These are phyloP conservation scores for Solanum chiquidenum DNA, from an alignment of 257 asterid genomes.

Conservation along the genomic window DNA sequence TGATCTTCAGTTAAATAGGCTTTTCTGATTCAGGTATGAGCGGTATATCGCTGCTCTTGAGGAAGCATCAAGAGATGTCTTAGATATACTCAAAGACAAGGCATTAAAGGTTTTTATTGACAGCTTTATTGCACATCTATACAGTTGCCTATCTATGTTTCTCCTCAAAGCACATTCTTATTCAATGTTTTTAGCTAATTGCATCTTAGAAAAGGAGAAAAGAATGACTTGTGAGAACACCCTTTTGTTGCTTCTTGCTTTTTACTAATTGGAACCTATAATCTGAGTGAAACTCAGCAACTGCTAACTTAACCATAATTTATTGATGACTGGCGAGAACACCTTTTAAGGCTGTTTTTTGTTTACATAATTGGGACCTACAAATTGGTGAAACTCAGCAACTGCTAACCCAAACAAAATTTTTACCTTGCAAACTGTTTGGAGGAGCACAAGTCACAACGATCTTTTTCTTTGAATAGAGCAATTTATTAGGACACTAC, in stretches of 20 bases:
- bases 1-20: not conserved
- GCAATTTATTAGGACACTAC: not conserved
- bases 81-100: constrained; percentile 71
- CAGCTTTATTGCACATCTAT: not conserved
- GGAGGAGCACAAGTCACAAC: not conserved
- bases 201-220: not conserved
- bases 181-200: not conserved
- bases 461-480: not conserved
- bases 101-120: constrained; percentile 61
- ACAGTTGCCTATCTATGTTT: not conserved
- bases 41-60: constrained; percentile 67
- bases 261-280: not conserved
- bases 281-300: not conserved
- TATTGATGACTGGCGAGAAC: not conserved
- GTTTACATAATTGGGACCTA: not conserved
- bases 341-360: not conserved
- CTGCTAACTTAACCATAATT: not conserved
- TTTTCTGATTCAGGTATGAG: constrained; percentile 46
- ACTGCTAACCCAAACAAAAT: not conserved
- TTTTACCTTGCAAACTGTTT: not conserved
- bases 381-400: not conserved
- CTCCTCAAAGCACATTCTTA: not conserved
- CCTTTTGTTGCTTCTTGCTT: not conserved
- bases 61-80: constrained; percentile 81
- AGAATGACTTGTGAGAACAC: not conserved